Evolutionary conservation across 176 grass and related monocot species (phyloP), one percentile per base, ranked within the genome.

Genomic region (Elaeis guineensis): DNA sequence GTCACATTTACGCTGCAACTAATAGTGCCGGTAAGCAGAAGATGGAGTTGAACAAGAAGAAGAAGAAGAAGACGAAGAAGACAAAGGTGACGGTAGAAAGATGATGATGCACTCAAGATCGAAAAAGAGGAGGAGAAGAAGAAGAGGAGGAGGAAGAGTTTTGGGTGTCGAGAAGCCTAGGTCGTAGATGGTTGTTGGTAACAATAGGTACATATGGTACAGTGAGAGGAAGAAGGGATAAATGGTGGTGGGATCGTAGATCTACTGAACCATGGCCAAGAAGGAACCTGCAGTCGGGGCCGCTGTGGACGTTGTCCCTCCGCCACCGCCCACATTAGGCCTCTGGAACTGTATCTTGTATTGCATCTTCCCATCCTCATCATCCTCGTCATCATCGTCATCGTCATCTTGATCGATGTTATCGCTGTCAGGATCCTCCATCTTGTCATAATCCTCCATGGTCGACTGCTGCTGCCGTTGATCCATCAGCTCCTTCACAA

Each of bases 261-360:
- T 54, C 23, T 83, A 93, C 78, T 93, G 67, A 74, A 98, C 94
- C 88, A 98, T 93, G 76, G 67, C 94, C 71, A 98, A 71, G 88
- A 93, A 98, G 54, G 94, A 89, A 74, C 85, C 85, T 50, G 84
- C 50, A 22, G 82, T 82, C 18, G 89, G 51, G 3, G 58, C 50
- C 5, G 82, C 59, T 55, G 72, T 98, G 6, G 76, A 66, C 50
- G 82, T 52, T 73, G 50, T 19, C 72, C 64, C 3, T 63, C 14
- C 60, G 54, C 74, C 51, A 49, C 78, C 75, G 78, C 66, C 0
- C 26, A 62, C 29, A n/a, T 62, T 62, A 6, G 16, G 60, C 30
- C 63, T 52, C 22, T 65, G 63, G 21, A 52, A 65, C 49, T 65
- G 22, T 26, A 65, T 65, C 63, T 65, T 52, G 49, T 52, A 65